A percentile compares a stretch with the other conserved stretches of the same genome.
Conservation (phyloP, 768 basidiomycete genomes). For the Amanita pseudoporphyria region DNA sequence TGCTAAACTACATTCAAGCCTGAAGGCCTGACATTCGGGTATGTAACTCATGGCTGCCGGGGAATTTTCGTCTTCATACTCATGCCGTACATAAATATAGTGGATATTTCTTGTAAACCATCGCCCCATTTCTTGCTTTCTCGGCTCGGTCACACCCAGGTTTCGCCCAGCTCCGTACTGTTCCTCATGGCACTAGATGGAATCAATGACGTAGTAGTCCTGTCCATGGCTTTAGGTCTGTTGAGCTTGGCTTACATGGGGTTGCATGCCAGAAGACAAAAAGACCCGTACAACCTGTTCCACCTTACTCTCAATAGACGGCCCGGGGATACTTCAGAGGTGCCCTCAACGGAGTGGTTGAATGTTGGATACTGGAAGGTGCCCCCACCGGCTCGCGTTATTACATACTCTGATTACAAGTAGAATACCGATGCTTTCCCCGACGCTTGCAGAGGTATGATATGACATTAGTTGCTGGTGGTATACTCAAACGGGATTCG, state of each 20-base stretch:
- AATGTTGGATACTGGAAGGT: slow-evolving; percentile 70
- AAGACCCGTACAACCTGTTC: slow-evolving; percentile 50
- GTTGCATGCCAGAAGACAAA: neutral
- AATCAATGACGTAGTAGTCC: slow-evolving; percentile 18
- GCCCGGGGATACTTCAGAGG: slow-evolving; percentile 22
- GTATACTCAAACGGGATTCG: neutral
- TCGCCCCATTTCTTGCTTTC: too few relatives aligned
- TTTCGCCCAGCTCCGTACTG: too few relatives aligned
- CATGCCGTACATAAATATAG: too few relatives aligned
- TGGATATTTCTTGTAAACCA: too few relatives aligned
- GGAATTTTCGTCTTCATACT: too few relatives aligned
- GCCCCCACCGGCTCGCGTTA: neutral
- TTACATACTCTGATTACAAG: too few relatives aligned
- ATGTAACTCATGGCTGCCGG: too few relatives aligned
- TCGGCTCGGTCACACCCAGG: too few relatives aligned
- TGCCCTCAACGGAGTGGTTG: slow-evolving; percentile 54
- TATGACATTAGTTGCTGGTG: neutral
- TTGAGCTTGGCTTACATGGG: neutral
- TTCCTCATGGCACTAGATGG: too few relatives aligned
- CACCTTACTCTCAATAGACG: slow-evolving; percentile 43
- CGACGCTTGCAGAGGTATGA: slow-evolving; percentile 47
- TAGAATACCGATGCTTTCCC: slow-evolving; percentile 44
- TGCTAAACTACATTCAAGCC: too few relatives aligned
- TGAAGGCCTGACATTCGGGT: too few relatives aligned
- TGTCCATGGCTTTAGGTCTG: slow-evolving; percentile 11